Evolutionary conservation across 306 rosid genomes (phyloP).

Genomic region (Hippophae gyantsensis): DNA sequence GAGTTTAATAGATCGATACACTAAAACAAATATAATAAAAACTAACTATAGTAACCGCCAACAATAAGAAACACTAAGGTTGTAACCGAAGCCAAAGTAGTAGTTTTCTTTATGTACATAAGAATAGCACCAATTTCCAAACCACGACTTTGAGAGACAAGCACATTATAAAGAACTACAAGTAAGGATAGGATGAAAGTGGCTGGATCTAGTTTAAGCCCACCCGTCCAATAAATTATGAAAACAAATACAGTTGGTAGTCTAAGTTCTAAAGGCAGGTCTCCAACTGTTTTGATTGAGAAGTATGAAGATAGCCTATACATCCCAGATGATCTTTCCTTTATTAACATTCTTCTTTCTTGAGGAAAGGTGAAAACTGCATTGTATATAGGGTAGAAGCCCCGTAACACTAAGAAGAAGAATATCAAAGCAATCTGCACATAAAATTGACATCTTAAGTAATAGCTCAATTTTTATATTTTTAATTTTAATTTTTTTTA

Average conservation of each 20-base stretch:
- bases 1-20: too few relatives aligned
- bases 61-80: slow-evolving; percentile 94
- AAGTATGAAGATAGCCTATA: slow-evolving; percentile 85
- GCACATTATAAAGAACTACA: slow-evolving; percentile 81
- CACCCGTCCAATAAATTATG: slow-evolving; percentile 97
- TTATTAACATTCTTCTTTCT: slow-evolving; percentile 81
- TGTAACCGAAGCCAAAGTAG: slow-evolving; percentile 94
- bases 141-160: slow-evolving; percentile 92
- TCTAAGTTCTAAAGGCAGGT: slow-evolving; percentile 83
- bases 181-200: slow-evolving; percentile 79
- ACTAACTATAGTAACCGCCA: slow-evolving; percentile 95
- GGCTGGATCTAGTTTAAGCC: slow-evolving; percentile 63
- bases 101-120: slow-evolving; percentile 90
- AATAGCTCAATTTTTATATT: too few relatives aligned
- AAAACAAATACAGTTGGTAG: slow-evolving; percentile 89
- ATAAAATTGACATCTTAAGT: too few relatives aligned
- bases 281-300: slow-evolving; percentile 78
- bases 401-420: slow-evolving; percentile 99
- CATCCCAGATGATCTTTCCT: slow-evolving; percentile 90
- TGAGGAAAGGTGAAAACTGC: slow-evolving; percentile 98
- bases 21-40: too few relatives aligned
- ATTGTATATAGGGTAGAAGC: slow-evolving; percentile 93
- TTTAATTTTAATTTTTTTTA: too few relatives aligned
- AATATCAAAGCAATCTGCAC: slow-evolving; percentile 81
- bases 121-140: slow-evolving; percentile 87